These are phyloP conservation scores for Poa annua DNA, from an alignment of 176 grass and related monocot genomes.

Conservation along the genomic window DNA sequence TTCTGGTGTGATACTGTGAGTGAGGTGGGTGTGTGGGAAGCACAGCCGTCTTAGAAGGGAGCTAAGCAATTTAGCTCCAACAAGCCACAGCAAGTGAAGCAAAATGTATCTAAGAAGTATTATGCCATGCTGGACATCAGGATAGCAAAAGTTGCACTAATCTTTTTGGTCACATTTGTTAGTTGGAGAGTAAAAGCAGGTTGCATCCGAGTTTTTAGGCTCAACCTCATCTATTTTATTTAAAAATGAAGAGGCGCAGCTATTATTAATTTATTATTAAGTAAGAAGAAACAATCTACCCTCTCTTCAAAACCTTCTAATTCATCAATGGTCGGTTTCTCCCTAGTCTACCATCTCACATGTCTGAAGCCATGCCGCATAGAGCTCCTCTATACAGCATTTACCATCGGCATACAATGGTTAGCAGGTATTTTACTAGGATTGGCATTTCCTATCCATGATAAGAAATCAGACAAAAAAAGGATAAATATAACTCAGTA, in stretches of 20 bases:
- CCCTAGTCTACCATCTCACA: not conserved
- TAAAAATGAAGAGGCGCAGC: not conserved
- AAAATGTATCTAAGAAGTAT: not conserved
- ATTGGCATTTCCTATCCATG: conserved; percentile 4
- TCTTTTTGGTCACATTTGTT: not conserved
- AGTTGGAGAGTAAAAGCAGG: not conserved
- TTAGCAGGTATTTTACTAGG: not conserved
- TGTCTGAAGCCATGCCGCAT: not conserved
- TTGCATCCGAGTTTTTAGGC: conserved; percentile 8
- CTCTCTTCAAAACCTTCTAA: not conserved
- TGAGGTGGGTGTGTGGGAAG: no score
- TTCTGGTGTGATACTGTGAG: no score
- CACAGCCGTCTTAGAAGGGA: no score
- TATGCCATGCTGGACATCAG: not conserved
- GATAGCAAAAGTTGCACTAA: conserved; percentile 4
- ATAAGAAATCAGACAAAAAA: not conserved
- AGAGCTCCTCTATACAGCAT: not conserved
- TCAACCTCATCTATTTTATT: conserved; percentile 1
- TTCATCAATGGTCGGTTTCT: conserved; percentile 10
- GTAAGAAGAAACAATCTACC: not conserved
- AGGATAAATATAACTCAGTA: not conserved
- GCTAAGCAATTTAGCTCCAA: no score
- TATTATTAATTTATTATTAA: not conserved
- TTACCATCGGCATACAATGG: not conserved
- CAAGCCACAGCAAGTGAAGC: conserved; percentile 1